A percentile compares a stretch with the other conserved stretches of the same genome.
Conservation (phyloP, 305 asterid genomes). For the Fraxinus dipetala region DNA sequence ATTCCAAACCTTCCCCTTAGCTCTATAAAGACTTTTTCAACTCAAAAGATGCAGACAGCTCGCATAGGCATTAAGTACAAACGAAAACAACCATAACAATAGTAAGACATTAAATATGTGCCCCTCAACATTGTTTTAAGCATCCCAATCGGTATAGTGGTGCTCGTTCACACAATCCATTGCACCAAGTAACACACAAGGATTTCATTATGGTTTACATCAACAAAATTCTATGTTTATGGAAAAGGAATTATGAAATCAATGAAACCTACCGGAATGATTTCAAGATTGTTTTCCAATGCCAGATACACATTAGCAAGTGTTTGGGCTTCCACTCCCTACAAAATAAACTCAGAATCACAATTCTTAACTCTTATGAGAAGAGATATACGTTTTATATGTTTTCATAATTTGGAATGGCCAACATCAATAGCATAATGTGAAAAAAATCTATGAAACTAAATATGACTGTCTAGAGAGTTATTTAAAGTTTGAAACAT, state of each 20-base stretch:
- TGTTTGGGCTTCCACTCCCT: conserved; percentile 99
- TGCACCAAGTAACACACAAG: background rate
- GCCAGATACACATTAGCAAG: conserved; percentile 97
- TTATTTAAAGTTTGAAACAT: background rate
- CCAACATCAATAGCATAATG: background rate
- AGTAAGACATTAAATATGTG: no score
- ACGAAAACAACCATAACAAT: no score
- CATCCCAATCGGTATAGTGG: no score
- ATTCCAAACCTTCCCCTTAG: background rate
- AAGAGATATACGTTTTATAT: no score
- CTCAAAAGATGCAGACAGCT: background rate
- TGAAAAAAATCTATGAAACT: background rate
- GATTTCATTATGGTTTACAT: background rate
- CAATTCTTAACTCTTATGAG: conserved; percentile 7
- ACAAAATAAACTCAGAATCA: conserved; percentile 34
- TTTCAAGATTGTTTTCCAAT: conserved; percentile 96
- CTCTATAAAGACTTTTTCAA: background rate
- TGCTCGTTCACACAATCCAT: no score
- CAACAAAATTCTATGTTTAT: background rate
- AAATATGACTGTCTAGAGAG: background rate
- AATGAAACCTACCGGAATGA: conserved; percentile 77
- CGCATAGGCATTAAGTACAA: no score
- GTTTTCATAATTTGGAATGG: background rate
- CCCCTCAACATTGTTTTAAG: no score
- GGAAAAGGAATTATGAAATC: background rate